These are phyloP conservation scores for Cercophora sp. DNA, from an alignment of 495 filamentous ascomycete species.

Conservation along the genomic window DNA sequence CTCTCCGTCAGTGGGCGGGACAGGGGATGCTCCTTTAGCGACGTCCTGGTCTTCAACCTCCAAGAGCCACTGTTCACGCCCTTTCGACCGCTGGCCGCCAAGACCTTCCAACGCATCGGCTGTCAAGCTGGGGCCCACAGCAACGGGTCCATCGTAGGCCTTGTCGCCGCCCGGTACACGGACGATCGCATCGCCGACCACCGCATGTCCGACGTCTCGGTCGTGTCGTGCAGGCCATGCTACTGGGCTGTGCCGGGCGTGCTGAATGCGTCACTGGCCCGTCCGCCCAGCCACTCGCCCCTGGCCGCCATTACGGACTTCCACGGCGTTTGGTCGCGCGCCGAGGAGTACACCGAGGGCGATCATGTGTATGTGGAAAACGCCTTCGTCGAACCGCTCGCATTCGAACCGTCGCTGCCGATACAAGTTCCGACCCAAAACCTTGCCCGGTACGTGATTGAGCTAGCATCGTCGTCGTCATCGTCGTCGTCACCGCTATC, in stretches of 20 bases:
- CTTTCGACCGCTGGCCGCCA: background rate
- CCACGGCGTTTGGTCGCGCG: background rate
- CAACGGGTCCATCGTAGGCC: background rate
- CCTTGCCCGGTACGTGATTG: background rate
- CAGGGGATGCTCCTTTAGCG: background rate
- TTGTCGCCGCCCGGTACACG: conserved; percentile 1
- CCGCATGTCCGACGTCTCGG: background rate
- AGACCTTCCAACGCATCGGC: background rate
- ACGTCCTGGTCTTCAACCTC: background rate
- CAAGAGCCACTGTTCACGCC: background rate
- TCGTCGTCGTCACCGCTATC: no score
- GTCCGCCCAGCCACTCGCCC: background rate
- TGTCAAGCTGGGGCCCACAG: background rate
- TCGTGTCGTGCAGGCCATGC: conserved; percentile 2
- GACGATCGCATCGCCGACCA: background rate
- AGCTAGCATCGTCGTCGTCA: background rate
- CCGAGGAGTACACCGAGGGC: background rate
- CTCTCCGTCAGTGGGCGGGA: background rate
- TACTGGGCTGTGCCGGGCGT: conserved; percentile 5
- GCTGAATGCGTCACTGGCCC: background rate
- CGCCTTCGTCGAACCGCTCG: background rate
- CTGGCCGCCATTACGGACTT: background rate
- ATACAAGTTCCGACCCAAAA: conserved; percentile 1
- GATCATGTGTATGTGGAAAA: background rate
- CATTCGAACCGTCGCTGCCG: background rate